These are phyloP conservation scores for Dalbergia oliveri DNA, from an alignment of 306 rosid species.

Conservation along the genomic window DNA sequence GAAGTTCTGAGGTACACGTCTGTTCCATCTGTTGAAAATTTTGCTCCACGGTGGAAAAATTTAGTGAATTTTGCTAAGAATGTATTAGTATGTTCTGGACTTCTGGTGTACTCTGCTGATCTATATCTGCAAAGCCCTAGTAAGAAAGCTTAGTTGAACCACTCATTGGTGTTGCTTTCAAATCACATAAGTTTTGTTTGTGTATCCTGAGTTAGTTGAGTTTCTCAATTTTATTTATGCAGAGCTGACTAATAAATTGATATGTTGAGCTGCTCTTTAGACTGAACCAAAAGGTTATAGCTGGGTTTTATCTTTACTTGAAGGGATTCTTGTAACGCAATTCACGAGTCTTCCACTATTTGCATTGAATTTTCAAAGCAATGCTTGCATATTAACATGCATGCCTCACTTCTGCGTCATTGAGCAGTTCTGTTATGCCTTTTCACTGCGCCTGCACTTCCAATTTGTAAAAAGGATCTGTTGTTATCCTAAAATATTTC, in stretches of 20 bases:
- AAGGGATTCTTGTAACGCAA: not conserved
- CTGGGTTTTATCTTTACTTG: not conserved
- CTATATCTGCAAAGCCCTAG: slow-evolving; percentile 11
- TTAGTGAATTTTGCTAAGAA: no score
- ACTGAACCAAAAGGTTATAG: slow-evolving; percentile 12
- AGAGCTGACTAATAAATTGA: slow-evolving; percentile 33
- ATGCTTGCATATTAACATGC: not conserved
- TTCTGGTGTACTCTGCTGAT: not conserved
- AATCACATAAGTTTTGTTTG: not conserved
- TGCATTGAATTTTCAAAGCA: not conserved
- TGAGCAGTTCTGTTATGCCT: not conserved
- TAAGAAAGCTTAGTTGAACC: slow-evolving; percentile 26
- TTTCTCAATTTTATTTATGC: slow-evolving; percentile 7
- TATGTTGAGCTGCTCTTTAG: slow-evolving; percentile 19
- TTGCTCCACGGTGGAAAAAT: slow-evolving; percentile 27
- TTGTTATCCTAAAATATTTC: not conserved
- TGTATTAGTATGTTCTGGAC: not conserved
- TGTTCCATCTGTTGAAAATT: slow-evolving; percentile 37
- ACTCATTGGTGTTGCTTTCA: not conserved
- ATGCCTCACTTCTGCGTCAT: not conserved
- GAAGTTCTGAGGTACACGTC: slow-evolving; percentile 38
- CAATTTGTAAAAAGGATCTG: not conserved
- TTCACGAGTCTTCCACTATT: not conserved
- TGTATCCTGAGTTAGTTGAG: slow-evolving; percentile 11
- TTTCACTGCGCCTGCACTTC: not conserved